These are phyloP conservation scores for Scytalidium lignicola DNA, from an alignment of 2,329 filamentous ascomycete species.

Conservation along the genomic window DNA sequence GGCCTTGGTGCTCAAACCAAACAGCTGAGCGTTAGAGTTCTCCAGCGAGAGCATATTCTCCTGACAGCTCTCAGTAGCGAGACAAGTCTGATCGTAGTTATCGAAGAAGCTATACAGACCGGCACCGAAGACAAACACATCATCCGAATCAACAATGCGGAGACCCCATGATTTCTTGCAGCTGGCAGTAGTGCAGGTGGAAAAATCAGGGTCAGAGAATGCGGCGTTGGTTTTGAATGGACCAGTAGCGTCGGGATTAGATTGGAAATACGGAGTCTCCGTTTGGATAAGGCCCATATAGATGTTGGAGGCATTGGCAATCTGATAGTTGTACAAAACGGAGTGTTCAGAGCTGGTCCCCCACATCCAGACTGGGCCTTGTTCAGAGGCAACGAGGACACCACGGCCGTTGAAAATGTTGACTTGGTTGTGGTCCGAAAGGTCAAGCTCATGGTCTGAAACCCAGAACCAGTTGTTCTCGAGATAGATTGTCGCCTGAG, in stretches of 20 bases:
- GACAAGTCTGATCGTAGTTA: constrained; percentile 70
- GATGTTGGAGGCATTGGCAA: constrained; percentile 70
- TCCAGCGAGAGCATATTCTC: constrained; percentile 72
- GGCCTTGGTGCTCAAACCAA: constrained; percentile 70
- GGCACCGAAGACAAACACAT: constrained; percentile 66
- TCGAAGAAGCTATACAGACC: constrained; percentile 81
- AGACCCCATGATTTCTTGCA: constrained; percentile 59
- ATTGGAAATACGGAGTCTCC: constrained; percentile 85
- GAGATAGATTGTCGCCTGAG: constrained; percentile 64
- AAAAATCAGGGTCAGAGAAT: constrained; percentile 67
- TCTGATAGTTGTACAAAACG: constrained; percentile 77
- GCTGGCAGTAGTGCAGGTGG: constrained; percentile 41
- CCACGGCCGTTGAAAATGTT: constrained; percentile 86
- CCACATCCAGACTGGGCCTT: constrained; percentile 75
- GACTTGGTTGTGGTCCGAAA: constrained; percentile 67
- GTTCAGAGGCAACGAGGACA: constrained; percentile 66
- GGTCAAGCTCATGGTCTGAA: constrained; percentile 84
- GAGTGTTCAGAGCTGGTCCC: constrained; percentile 67
- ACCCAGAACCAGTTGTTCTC: constrained; percentile 93
- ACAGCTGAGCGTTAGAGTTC: constrained; percentile 55
- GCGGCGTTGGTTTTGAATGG: constrained; percentile 56
- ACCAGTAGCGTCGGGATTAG: constrained; percentile 67
- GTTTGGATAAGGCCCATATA: constrained; percentile 83
- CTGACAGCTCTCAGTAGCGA: constrained; percentile 65
- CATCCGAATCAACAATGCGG: constrained; percentile 60